phyloP scores from a whole-genome alignment of 495 filamentous ascomycete species.

The Haplographium delicatum region DNA sequence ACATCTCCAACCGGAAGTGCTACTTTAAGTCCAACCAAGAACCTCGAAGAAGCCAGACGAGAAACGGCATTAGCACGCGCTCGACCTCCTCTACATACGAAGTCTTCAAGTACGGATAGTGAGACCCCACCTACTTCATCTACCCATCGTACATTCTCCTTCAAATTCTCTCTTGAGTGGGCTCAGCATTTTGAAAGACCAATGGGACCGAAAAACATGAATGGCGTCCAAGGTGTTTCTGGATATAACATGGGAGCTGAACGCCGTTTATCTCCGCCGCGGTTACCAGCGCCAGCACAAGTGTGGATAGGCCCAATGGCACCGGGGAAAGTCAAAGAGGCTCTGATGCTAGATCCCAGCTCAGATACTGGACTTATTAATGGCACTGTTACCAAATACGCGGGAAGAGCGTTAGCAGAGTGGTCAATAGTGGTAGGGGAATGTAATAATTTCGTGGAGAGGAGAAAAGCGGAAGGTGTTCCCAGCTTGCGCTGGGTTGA shows the following conservation, averaged over 20 bases:
- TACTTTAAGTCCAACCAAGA: conserved; percentile 19
- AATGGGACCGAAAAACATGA: conserved; percentile 26
- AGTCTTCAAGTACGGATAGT: conserved; percentile 14
- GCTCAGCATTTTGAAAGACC: conserved; percentile 38
- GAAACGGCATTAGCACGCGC: conserved; percentile 27
- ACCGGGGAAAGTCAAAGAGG: conserved; percentile 15
- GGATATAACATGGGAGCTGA: conserved; percentile 29
- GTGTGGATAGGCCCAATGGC: conserved; percentile 13
- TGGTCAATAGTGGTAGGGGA: conserved; percentile 82
- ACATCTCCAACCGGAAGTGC: conserved; percentile 38
- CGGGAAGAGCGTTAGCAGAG: conserved; percentile 84
- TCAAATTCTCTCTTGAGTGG: conserved; percentile 79
- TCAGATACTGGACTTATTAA: neutral
- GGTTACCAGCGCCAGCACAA: conserved; percentile 64
- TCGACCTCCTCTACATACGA: conserved; percentile 24
- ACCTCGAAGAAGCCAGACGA: conserved; percentile 23
- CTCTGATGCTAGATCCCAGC: conserved; percentile 17
- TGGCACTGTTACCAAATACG: conserved; percentile 51
- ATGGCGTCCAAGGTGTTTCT: neutral
- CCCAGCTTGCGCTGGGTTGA: conserved; percentile 71
- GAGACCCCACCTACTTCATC: conserved; percentile 30
- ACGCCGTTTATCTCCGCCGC: conserved; percentile 62
- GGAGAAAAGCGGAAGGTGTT: conserved; percentile 81
- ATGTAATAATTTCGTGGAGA: conserved; percentile 87
- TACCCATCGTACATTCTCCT: conserved; percentile 54